Base-by-base conservation (phyloP, 306 rosid genomes). In the Pterocarpus macrocarpus region DNA sequence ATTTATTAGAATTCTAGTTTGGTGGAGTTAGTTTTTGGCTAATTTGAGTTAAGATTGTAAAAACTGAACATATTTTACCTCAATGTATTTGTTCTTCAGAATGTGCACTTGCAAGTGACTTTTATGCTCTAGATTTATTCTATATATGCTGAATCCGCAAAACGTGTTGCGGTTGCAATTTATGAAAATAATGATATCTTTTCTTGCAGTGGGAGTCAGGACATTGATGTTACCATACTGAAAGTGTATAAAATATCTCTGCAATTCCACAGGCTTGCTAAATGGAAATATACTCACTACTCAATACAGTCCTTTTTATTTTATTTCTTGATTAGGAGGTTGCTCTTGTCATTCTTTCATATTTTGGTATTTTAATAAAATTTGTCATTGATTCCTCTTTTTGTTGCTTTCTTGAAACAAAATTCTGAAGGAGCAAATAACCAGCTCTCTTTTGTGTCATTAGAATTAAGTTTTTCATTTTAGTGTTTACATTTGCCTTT, bases 1-100 rank as follows among this genome's bases (percentile, higher is more conserved):
- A n/a, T 79, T 58, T 79, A 4, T 57, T 15, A 45, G 38, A 39
- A 56, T 70, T 79, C 63, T 34, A 16, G 10, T 28, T 33, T 32
- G n/a, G 10, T 34, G 9, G 33, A 5, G 2, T 67, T 4, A 16
- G 39, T 33, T 41, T 41, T 35, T 64, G 73, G 41, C 39, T 38
- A 17, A n/a, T 39, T 39, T 75, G 35, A 15, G 44, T 7, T 16
- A 66, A 28, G 33, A 38, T 38, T 38, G 67, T 39, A n/a, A 78
- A 30, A 36, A 14, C 35, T 69, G 57, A 52, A 52, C 17, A 5
- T 52, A 66, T 38, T 59, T 9, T 9, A 32, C 15, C 22, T 43
- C 17, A 38, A 49, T 33, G 32, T 73, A 73, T 73, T 41, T 2
- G 16, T 44, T 75, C 61, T 61, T 75, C 12, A 43, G 4, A 57